These are phyloP conservation scores for Amorphotheca resinae DNA, from an alignment of 495 filamentous ascomycete genomes.

Conservation along the genomic window DNA sequence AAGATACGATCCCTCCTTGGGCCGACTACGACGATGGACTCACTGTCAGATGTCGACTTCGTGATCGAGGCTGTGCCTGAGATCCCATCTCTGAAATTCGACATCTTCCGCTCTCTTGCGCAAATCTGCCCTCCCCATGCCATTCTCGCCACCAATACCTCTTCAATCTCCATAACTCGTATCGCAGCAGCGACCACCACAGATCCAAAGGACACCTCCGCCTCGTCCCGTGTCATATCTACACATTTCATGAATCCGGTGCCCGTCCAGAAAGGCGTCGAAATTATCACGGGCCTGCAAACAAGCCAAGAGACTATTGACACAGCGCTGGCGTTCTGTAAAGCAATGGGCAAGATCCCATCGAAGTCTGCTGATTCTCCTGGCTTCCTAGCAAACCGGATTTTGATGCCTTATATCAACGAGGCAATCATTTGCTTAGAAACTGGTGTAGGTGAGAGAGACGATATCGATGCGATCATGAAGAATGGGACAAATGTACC, in stretches of 20 bases:
- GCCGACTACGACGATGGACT: conserved; percentile 61
- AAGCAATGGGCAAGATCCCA: conserved; percentile 85
- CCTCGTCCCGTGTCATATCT: conserved; percentile 77
- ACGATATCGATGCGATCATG: conserved; percentile 96
- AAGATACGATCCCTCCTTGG: conserved; percentile 52
- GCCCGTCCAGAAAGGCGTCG: conserved; percentile 90
- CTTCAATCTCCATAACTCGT: conserved; percentile 91
- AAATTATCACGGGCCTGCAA: conserved; percentile 90
- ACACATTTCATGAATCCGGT: conserved; percentile 99
- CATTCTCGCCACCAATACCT: conserved; percentile 94
- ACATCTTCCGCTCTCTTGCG: conserved; percentile 78
- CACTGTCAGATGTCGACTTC: conserved; percentile 81
- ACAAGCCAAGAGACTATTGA: conserved; percentile 72
- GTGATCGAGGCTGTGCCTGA: conserved; percentile 97
- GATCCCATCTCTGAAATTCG: conserved; percentile 72
- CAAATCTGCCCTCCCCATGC: conserved; percentile 74
- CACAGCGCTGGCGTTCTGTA: conserved; percentile 75
- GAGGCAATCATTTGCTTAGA: conserved; percentile 96
- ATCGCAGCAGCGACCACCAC: conserved; percentile 75
- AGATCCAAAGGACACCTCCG: conserved; percentile 65
- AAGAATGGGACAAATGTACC: conserved; percentile 98
- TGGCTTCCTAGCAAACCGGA: conserved; percentile 91
- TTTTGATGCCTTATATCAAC: conserved; percentile 99
- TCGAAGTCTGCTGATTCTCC: conserved; percentile 79
- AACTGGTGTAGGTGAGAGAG: conserved; percentile 73